These are phyloP conservation scores for Flaveria floridana DNA, from an alignment of 140 eudicot species.

Conservation along the genomic window DNA sequence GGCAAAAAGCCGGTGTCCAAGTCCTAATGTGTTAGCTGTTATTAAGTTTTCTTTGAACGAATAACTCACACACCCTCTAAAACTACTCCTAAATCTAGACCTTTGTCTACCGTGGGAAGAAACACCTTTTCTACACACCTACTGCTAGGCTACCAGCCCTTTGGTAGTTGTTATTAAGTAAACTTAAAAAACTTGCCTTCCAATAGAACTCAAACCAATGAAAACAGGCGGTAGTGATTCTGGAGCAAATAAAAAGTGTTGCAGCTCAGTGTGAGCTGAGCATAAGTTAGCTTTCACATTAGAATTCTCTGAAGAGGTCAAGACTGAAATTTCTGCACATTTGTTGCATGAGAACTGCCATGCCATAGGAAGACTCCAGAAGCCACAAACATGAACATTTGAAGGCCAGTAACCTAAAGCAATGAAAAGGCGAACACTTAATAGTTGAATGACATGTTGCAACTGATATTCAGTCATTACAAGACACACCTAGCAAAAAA, in stretches of 20 bases:
- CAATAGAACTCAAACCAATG: conserved; percentile 82
- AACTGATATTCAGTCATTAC: conserved; percentile 14
- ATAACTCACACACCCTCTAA: no score
- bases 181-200: conserved; percentile 56
- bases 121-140: no score
- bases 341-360: conserved; percentile 89
- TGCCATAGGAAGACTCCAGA: conserved; percentile 78
- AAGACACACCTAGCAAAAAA: conserved; percentile 3
- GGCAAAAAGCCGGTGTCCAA: conserved; percentile 2
- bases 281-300: conserved; percentile 49
- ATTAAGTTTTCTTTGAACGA: background rate
- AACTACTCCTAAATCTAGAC: no score
- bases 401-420: conserved; percentile 91
- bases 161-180: background rate
- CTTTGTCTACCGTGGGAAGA: no score
- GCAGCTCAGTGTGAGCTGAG: conserved; percentile 53
- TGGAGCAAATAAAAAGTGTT: conserved; percentile 50
- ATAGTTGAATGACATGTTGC: conserved; percentile 21
- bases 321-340: conserved; percentile 55
- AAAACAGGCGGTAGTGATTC: conserved; percentile 60
- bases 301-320: conserved; percentile 38
- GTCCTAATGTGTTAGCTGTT: background rate
- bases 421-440: background rate
- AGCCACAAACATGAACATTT: conserved; percentile 75
- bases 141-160: no score